A percentile compares a stretch with the other conserved stretches of the same genome.
These are phyloP conservation scores for Sicyos edulis DNA, from an alignment of 306 rosid genomes.

Conservation along the genomic window DNA sequence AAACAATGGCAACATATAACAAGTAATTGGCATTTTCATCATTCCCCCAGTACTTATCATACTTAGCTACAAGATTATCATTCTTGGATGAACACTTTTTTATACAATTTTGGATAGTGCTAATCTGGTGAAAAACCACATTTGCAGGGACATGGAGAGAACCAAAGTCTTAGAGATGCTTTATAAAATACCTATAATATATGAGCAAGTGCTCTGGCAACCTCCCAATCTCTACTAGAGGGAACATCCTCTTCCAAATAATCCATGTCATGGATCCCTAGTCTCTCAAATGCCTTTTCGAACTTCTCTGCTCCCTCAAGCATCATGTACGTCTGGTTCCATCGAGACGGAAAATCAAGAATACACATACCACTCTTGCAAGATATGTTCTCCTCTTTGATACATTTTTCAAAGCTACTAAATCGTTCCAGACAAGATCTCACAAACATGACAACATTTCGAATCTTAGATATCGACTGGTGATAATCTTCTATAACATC, in stretches of 20 bases:
- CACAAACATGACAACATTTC: background rate
- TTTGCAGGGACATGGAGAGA: background rate
- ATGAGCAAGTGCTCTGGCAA: background rate
- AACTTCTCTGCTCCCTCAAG: background rate
- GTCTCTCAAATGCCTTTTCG: conserved; percentile 9
- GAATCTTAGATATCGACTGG: background rate
- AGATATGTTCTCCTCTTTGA: background rate
- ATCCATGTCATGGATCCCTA: background rate
- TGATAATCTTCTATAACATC: background rate
- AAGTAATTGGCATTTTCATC: background rate
- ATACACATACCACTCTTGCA: background rate
- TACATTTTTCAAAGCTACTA: background rate
- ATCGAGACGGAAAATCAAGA: background rate
- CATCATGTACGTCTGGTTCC: background rate
- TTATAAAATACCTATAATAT: background rate
- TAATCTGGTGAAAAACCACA: background rate
- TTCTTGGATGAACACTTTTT: background rate
- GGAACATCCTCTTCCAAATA: background rate
- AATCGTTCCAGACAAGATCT: background rate
- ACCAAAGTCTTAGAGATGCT: background rate
- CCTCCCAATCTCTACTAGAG: background rate
- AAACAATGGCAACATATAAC: background rate
- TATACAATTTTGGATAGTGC: background rate
- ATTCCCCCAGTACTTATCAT: conserved; percentile 1
- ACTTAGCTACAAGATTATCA: background rate